Base-by-base conservation (phyloP, 257 asterid species). In the Fraxinus excelsior region DNA sequence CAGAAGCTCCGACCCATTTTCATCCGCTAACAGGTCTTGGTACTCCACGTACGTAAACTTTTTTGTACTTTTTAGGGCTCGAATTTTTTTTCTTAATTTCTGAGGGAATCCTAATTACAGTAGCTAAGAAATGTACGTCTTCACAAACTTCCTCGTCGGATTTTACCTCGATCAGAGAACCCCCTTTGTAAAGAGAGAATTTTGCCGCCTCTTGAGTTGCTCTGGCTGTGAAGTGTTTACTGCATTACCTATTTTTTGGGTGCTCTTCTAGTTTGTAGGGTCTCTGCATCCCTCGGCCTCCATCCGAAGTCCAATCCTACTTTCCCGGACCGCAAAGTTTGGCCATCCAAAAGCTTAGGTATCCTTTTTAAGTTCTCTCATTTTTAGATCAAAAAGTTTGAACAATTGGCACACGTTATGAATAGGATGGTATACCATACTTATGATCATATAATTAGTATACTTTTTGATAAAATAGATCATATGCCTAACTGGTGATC, bases 81-180 rank as follows among this genome's bases (percentile, higher is more conserved):
- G 51, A 78, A 69, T 11, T 28, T 80, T 16, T 31, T 31, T 73
- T 1, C 74, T 40, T 49, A 66, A 14, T 31, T 76, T 83, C 51
- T 0, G 71, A 5, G 21, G 77, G 1, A 0, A 82, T 31, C 0
- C 32, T 68, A 4, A 81, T 49, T 2, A 90, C 84, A 21, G 86
- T 88, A 69, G 91, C 97, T 14, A 11, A 76, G 66, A 68, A 9
- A 80, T 79, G 86, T 8, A 82, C 90, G 6, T 82, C 85, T 10
- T 37, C 74, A 83, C 84, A 89, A 51, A 78, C 93, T 44, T 84
- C 87, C 84, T 92, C 92, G 79, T 86, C 81, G 2, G 91, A 72
- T 19, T 79, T 78, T 6, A 90, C 93, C 74, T 92, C 96, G 0
- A 92, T 86, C 0, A 2, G 6, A 5, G 89, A 21, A 3, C 87